Evolutionary conservation across 371 early-diverging fungal species (phyloP), one percentile per base, ranked within the genome.

Genomic region (Zychaea mexicana): DNA sequence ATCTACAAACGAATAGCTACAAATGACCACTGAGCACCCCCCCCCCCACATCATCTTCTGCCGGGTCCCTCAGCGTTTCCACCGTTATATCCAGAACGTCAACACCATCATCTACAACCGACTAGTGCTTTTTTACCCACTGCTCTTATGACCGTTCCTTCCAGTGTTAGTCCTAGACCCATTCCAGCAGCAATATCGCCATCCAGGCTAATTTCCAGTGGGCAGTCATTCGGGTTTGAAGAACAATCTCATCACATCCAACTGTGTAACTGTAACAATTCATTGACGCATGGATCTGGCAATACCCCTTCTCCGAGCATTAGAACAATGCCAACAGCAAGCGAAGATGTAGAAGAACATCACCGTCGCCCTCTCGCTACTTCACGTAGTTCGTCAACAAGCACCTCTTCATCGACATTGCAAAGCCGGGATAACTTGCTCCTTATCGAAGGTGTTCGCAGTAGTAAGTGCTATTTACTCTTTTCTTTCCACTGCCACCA

Each of bases 381-480:
- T n/a, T n/a, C n/a, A n/a, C n/a, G n/a, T n/a, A n/a, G 6, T 19
- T 45, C 21, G 45, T n/a, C 21, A 7, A 13, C 21, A 6, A 21
- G 53, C 4, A 2, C 53, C 15, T 52, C 12, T n/a, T 21, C 21
- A 9, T 10, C 21, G 24, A 10, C 26, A 12, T 9, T 17, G 9
- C 17, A 9, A 39, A 39, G 9, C 3, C 26, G 3, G 2, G 36
- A 57, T 22, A 64, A 64, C 28, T 24, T 24, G 17, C 53, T 65
- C 15, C 54, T 53, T 19, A 15, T 53, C 30, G 2, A 59, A 7
- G 59, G 65, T 8, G 55, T 65, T 2, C 21, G 26, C 8, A 31
- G 52, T 53, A 60, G 65, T 65, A 64, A 47, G 17, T 0, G 7
- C 1, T 27, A n/a, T n/a, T n/a, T n/a, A n/a, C n/a, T n/a, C n/a